Evolutionary conservation across 1,284 basidiomycete species (phyloP).

Genomic region (Trametes versicolor): DNA sequence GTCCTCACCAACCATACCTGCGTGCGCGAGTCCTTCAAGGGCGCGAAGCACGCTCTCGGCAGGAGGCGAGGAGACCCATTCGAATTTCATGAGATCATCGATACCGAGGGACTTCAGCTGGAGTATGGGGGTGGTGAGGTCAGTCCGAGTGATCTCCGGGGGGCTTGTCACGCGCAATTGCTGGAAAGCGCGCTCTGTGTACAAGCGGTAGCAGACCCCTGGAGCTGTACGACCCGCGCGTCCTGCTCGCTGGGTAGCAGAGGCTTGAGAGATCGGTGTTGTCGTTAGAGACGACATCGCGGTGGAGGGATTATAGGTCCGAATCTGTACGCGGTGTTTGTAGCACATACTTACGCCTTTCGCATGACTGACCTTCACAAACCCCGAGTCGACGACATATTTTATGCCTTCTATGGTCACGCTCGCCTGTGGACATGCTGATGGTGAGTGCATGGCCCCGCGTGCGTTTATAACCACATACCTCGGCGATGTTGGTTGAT

Average conservation of each 20-base stretch:
- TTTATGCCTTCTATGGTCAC: slow-evolving; percentile 96
- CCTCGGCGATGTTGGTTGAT: slow-evolving; percentile 97
- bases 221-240: slow-evolving; percentile 91
- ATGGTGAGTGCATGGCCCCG: neutral
- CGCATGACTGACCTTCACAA: slow-evolving; percentile 80
- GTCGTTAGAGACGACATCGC: slow-evolving; percentile 85
- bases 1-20: slow-evolving; percentile 78
- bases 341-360: too few species aligned
- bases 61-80: slow-evolving; percentile 91
- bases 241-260: slow-evolving; percentile 89
- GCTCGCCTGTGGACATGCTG: slow-evolving; percentile 69
- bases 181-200: slow-evolving; percentile 71
- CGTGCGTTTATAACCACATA: slow-evolving; percentile 41
- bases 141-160: slow-evolving; percentile 91
- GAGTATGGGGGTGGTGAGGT: slow-evolving; percentile 88
- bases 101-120: slow-evolving; percentile 96
- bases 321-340: slow-evolving; percentile 60
- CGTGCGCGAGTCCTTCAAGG: slow-evolving; percentile 75
- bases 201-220: slow-evolving; percentile 95
- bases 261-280: slow-evolving; percentile 84
- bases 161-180: slow-evolving; percentile 74
- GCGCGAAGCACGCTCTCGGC: slow-evolving; percentile 88
- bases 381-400: slow-evolving; percentile 95
- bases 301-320: slow-evolving; percentile 85
- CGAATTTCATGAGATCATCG: slow-evolving; percentile 95